Base-by-base conservation (phyloP, 306 rosid genomes). In the Ceratonia siliqua region DNA sequence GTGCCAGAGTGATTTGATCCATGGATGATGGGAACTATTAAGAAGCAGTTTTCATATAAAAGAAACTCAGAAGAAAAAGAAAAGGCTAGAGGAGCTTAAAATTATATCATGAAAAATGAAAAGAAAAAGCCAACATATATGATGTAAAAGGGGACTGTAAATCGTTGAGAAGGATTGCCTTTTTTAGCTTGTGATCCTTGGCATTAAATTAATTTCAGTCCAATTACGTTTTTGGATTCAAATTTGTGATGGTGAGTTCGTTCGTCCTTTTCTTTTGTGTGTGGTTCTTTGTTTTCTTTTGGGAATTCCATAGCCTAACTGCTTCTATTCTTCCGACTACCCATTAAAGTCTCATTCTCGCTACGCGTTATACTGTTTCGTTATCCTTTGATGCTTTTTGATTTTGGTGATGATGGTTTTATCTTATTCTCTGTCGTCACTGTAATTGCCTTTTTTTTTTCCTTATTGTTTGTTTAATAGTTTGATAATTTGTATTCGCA, bases 201-300 rank as follows among this genome's bases (percentile, higher is more conserved):
- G 74, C 84, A 64, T 84, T 76, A 85, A 35, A 86, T 89, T 86
- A 89, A 87, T 82, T 81, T 81, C 79, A 35, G 74, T 81, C 75
- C 89, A 62, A 70, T 84, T 82, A 65, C 82, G 38, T 64, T 70
- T 39, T 55, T 33, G 67, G 27, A 45, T 79, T 61, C 76, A 17
- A 74, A 62, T 64, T 73, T 69, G 58, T 69, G 53, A 62, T 70
- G 90, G 89, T 78, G 87, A 84, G 90, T 81, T 49, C 14, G 35
- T 73, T 59, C 25, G 68, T 57, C 79, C 65, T 70, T 67, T 70
- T 61, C 57, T 53, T 11, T 30, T 48, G 24, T 11, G 2, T 22
- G 2, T 75, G 64, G 48, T 9, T 62, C 64, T 25, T 70, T 8
- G 30, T 41, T 46, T 22, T 35, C n/a, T 45, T 65, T 9, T 13